These are phyloP conservation scores for Ambrosia hybrid DNA, from an alignment of 140 eudicot species.

Conservation along the genomic window DNA sequence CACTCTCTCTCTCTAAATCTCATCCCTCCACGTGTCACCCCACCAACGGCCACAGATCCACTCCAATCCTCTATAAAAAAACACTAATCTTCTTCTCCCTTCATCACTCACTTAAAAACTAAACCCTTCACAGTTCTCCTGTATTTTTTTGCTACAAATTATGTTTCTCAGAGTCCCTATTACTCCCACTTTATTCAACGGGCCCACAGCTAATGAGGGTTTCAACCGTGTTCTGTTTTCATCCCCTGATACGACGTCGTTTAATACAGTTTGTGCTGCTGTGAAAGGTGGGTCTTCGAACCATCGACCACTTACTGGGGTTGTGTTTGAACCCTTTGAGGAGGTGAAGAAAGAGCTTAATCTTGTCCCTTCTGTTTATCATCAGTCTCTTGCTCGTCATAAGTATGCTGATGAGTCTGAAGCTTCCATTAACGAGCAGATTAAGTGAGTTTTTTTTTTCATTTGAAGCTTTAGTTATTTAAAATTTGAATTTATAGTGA, in stretches of 20 bases:
- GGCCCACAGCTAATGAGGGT: slow-evolving; percentile 25
- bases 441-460: slow-evolving; percentile 44
- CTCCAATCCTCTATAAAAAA: slow-evolving; percentile 13
- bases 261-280: slow-evolving; percentile 41
- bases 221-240: slow-evolving; percentile 16
- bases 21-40: slow-evolving; percentile 45
- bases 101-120: slow-evolving; percentile 17
- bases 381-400: slow-evolving; percentile 71
- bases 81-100: slow-evolving; percentile 14
- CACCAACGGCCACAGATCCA: slow-evolving; percentile 39
- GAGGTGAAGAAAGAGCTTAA: slow-evolving; percentile 78
- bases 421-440: slow-evolving; percentile 73
- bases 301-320: slow-evolving; percentile 55
- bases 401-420: slow-evolving; percentile 54
- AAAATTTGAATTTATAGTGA: not conserved
- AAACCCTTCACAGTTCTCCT: not conserved
- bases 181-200: slow-evolving; percentile 32
- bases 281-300: slow-evolving; percentile 40
- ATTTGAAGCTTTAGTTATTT: not conserved
- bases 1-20: slow-evolving; percentile 30
- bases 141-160: not conserved
- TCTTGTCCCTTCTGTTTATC: slow-evolving; percentile 53
- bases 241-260: slow-evolving; percentile 15
- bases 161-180: slow-evolving; percentile 63
- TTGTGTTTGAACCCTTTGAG: slow-evolving; percentile 73